phyloP scores from a whole-genome alignment of 2,329 filamentous ascomycete genomes.

The Hypoxylon sp. region DNA sequence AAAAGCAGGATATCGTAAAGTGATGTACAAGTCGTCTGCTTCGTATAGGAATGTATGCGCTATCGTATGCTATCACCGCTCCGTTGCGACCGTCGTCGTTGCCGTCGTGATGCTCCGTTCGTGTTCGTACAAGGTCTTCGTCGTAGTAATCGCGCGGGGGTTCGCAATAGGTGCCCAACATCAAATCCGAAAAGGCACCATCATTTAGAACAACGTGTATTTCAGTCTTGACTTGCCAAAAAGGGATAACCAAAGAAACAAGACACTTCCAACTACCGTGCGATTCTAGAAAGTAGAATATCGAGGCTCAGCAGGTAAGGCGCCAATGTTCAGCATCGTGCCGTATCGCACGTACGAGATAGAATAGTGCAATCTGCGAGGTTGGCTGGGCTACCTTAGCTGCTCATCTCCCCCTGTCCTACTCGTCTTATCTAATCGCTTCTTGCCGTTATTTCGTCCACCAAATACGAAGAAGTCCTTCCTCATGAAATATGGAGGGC shows the following conservation, averaged over 20 bases:
- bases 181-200: not conserved
- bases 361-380: constrained; percentile 13
- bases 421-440: constrained; percentile 23
- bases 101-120: constrained; percentile 1
- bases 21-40: not conserved
- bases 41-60: not conserved
- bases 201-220: not conserved
- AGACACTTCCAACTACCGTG: constrained; percentile 18
- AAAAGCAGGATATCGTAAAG: constrained; percentile 1
- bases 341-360: constrained; percentile 28
- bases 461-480: too few species aligned
- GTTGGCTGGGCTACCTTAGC: constrained; percentile 16
- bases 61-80: not conserved
- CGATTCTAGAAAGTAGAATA: constrained; percentile 18
- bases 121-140: constrained; percentile 7
- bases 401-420: not conserved
- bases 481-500: not conserved
- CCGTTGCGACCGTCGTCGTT: not conserved
- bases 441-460: not conserved
- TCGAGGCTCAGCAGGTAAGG: constrained; percentile 17
- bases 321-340: constrained; percentile 25
- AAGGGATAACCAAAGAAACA: not conserved
- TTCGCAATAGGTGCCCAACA: not conserved
- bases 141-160: constrained; percentile 11
- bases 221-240: not conserved